Evolutionary conservation across 1,284 basidiomycete genomes (phyloP), one percentile per base, ranked within the genome.

Genomic region (Boletus holoroseus): DNA sequence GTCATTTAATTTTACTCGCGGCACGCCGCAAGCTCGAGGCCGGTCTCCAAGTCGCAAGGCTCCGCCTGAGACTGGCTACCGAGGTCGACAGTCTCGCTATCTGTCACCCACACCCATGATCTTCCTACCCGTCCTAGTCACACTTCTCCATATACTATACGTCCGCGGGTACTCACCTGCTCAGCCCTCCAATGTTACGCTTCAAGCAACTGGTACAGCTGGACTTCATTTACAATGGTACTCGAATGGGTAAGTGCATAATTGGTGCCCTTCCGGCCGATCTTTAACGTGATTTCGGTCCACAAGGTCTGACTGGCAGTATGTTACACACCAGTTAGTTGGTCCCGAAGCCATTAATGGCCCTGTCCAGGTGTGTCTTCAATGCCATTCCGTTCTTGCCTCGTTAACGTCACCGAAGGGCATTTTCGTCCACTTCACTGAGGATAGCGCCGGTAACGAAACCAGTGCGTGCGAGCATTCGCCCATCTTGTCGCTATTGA

Each of bases 371-470:
- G 84, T 85, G 54, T 48, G 71, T 55, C 18, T 47, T 46, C 34
- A 15, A 15, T 31, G 4, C 4, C 39, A 28, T 34, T 37, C 28
- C 27, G 5, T 31, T 16, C 49, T 31, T 41, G 11, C 40, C 27
- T 48, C 16, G 28, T 45, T 53, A 7, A 67, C 28, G 1, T 30
- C 28, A 13, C 35, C 2, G 7, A 42, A 88, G 78, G 90, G 90
- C 20, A 84, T 82, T 12, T 67, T 93, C 28, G 82, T 91, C 16
- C 87, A 88, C 66, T 92, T 92, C 62, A 79, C 83, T 0, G 89
- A 91, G 60, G 71, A 73, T 32, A 67, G 64, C 43, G 71, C 72
- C 13, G 72, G 64, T 47, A 68, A 73, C 50, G 58, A 61, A 18
- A 73, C 75, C 73, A 64, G 71, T 67, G 47, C 45, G 51, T 53